phyloP scores from a whole-genome alignment of 2,329 filamentous ascomycete genomes.

The Aspergillus hortae region DNA sequence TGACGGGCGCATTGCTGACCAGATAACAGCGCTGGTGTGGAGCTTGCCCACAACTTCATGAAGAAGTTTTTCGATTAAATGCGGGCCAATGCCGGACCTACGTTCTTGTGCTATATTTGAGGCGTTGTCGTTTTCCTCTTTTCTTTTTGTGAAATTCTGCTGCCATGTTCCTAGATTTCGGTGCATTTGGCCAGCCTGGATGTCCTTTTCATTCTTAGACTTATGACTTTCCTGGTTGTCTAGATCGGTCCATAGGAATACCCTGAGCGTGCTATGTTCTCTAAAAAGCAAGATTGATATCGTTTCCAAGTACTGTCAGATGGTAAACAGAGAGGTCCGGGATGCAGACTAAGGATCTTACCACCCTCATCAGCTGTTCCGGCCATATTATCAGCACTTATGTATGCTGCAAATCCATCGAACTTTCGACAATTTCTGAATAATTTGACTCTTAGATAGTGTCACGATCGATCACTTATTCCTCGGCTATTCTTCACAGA shows the following conservation, averaged over 20 bases:
- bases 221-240: conserved; percentile 9
- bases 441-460: too few species aligned
- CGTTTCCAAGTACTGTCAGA: too few species aligned
- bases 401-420: too few species aligned
- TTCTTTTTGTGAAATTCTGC: background rate
- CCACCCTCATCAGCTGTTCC: too few species aligned
- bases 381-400: too few species aligned
- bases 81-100: background rate
- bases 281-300: too few species aligned
- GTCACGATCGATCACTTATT: too few species aligned
- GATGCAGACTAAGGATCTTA: too few species aligned
- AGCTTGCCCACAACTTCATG: conserved; percentile 51
- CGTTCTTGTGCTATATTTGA: background rate
- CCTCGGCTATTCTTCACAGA: too few species aligned
- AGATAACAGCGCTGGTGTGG: conserved; percentile 42
- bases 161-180: conserved; percentile 2
- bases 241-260: conserved; percentile 8
- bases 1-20: conserved; percentile 5
- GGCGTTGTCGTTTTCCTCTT: conserved; percentile 1
- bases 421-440: too few species aligned
- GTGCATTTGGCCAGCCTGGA: conserved; percentile 12
- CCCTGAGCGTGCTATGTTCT: background rate
- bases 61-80: conserved; percentile 39
- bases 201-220: conserved; percentile 12
- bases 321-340: too few species aligned